A percentile compares a stretch with the other conserved stretches of the same genome.
These are phyloP conservation scores for Russula emetica DNA, from an alignment of 768 basidiomycete species.

Conservation along the genomic window DNA sequence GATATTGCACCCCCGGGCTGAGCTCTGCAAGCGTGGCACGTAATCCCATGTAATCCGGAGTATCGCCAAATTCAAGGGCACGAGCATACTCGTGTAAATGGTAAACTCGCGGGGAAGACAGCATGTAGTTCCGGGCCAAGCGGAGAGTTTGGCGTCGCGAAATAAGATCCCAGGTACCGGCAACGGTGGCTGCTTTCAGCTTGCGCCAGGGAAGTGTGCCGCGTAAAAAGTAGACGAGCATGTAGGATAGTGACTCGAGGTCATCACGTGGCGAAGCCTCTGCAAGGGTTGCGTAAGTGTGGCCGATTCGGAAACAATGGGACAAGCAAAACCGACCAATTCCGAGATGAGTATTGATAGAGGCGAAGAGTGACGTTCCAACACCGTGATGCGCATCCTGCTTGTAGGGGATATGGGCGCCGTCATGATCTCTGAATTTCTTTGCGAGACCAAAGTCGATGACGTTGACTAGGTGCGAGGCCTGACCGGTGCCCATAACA, in stretches of 20 bases:
- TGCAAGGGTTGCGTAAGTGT: slow-evolving; percentile 30
- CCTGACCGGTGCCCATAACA: slow-evolving; percentile 83
- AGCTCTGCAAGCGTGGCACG: slow-evolving; percentile 62
- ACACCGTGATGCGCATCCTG: slow-evolving; percentile 75
- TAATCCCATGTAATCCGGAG: slow-evolving; percentile 84
- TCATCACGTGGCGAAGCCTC: slow-evolving; percentile 77
- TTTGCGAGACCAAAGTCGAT: slow-evolving; percentile 86
- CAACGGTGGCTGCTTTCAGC: slow-evolving; percentile 57
- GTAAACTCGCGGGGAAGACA: slow-evolving; percentile 76
- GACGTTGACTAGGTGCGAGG: slow-evolving; percentile 77
- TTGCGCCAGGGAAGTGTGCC: slow-evolving; percentile 78
- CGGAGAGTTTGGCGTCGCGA: slow-evolving; percentile 63
- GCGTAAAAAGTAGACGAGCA: slow-evolving; percentile 77
- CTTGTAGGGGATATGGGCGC: slow-evolving; percentile 65
- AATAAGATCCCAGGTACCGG: slow-evolving; percentile 75
- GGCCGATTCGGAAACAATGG: slow-evolving; percentile 7
- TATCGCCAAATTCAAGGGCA: slow-evolving; percentile 79
- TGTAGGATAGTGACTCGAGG: slow-evolving; percentile 75
- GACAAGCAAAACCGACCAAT: slow-evolving; percentile 46
- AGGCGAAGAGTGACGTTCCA: slow-evolving; percentile 72
- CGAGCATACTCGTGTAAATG: slow-evolving; percentile 75
- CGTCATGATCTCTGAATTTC: slow-evolving; percentile 66
- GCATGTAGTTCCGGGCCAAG: slow-evolving; percentile 59
- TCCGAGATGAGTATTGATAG: slow-evolving; percentile 71
- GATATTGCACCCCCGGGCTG: slow-evolving; percentile 28